These are phyloP conservation scores for Hyaloperonospora brassicae DNA, from an alignment of 352 stramenopile genomes.

Conservation along the genomic window DNA sequence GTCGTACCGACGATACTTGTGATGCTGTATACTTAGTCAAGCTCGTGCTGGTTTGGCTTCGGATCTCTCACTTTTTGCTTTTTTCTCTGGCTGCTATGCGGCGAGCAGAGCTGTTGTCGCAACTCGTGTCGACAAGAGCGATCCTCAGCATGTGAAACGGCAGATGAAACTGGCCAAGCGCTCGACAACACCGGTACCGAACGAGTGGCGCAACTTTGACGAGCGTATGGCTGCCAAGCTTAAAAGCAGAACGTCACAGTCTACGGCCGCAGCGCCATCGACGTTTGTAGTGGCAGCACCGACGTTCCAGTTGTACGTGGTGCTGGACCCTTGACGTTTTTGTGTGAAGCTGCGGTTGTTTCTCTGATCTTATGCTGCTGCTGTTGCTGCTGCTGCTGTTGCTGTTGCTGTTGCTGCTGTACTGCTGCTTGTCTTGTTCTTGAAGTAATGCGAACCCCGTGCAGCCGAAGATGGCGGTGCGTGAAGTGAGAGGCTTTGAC, in stretches of 20 bases:
- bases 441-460: slow-evolving; percentile 23
- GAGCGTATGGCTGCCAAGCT: slow-evolving; percentile 56
- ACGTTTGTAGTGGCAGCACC: slow-evolving; percentile 56
- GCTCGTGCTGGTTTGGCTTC: background rate
- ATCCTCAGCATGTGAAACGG: slow-evolving; percentile 18
- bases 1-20: too few relatives aligned
- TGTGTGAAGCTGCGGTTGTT: background rate
- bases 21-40: too few relatives aligned
- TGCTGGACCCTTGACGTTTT: background rate
- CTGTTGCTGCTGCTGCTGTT: too few relatives aligned
- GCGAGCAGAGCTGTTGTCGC: slow-evolving; percentile 25
- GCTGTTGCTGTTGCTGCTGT: too few relatives aligned
- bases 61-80: background rate
- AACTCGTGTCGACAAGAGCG: slow-evolving; percentile 33
- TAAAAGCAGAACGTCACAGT: slow-evolving; percentile 10
- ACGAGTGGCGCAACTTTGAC: slow-evolving; percentile 74
- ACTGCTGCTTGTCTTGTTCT: too few relatives aligned
- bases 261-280: slow-evolving; percentile 34
- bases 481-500: slow-evolving; percentile 59
- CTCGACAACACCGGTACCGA: slow-evolving; percentile 20
- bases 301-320: slow-evolving; percentile 67
- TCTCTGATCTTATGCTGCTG: slow-evolving; percentile 1
- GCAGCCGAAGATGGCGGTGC: slow-evolving; percentile 6
- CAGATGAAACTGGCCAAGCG: slow-evolving; percentile 32
- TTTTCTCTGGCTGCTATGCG: background rate